Evolutionary conservation across 306 rosid genomes (phyloP).

Genomic region (Dalbergia cultrata): DNA sequence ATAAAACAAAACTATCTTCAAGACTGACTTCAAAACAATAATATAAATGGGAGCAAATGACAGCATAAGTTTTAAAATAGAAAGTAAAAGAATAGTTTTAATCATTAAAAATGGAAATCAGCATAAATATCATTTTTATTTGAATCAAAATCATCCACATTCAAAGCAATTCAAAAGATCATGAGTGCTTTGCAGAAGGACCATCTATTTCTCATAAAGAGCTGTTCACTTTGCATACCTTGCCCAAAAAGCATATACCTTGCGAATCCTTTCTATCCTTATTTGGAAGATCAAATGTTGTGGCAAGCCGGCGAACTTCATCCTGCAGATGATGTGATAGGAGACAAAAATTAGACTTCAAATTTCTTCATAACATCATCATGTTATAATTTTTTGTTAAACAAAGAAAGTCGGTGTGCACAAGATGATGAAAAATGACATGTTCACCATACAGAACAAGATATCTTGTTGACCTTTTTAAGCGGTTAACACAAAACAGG

Average conservation of each 20-base stretch:
- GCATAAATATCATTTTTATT: neutral
- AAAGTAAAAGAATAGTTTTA: constrained; percentile 19
- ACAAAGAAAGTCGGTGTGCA: neutral
- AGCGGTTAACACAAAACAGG: constrained; percentile 3
- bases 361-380: constrained; percentile 35
- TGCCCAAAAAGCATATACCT: constrained; percentile 98
- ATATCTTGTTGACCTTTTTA: constrained; percentile 6
- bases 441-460: constrained; percentile 11
- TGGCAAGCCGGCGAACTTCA: constrained; percentile 92
- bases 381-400: neutral
- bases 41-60: neutral
- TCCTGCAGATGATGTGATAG: constrained; percentile 61
- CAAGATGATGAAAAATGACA: constrained; percentile 1
- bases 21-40: constrained; percentile 37
- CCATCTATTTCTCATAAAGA: constrained; percentile 27
- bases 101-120: neutral
- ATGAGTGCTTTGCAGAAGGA: constrained; percentile 11
- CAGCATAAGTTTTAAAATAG: constrained; percentile 21
- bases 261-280: constrained; percentile 96
- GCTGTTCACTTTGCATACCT: constrained; percentile 61
- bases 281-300: constrained; percentile 80
- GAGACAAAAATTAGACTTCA: constrained; percentile 8
- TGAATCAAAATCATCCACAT: constrained; percentile 22
- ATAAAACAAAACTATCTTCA: constrained; percentile 31
- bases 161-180: constrained; percentile 8